A percentile compares a stretch with the other conserved stretches of the same genome.
Conservation (phyloP, 2,329 filamentous ascomycete genomes). For the Calonectria fujianensis region DNA sequence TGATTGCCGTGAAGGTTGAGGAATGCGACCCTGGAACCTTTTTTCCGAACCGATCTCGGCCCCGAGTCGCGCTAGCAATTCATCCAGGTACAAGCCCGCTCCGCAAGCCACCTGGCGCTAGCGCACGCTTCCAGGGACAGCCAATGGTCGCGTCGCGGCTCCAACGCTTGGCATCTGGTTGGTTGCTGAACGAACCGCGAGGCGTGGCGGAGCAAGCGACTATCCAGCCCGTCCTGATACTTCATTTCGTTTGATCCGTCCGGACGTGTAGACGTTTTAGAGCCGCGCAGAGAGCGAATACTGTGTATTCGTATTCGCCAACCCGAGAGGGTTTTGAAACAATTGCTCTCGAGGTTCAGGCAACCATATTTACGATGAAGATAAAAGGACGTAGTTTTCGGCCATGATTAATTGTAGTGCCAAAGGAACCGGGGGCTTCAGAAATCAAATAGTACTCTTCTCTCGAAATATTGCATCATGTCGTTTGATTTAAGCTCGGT, state of each 20-base stretch:
- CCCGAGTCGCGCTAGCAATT: constrained; percentile 14
- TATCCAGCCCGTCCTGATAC: background rate
- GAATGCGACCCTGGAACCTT: constrained; percentile 23
- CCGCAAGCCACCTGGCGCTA: background rate
- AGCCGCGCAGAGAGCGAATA: too few species aligned
- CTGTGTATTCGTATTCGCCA: constrained; percentile 16
- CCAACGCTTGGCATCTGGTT: background rate
- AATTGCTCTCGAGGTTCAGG: background rate
- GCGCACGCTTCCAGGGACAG: background rate
- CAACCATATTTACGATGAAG: background rate
- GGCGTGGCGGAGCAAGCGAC: background rate
- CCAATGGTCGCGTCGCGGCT: background rate
- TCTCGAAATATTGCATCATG: constrained; percentile 1
- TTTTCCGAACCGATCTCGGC: constrained; percentile 21
- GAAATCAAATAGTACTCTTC: background rate
- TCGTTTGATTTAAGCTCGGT: constrained; percentile 19
- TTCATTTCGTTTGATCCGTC: constrained; percentile 7
- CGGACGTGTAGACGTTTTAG: background rate
- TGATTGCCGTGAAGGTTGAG: background rate
- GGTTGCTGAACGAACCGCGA: background rate
- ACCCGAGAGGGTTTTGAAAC: background rate
- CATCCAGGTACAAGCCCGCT: constrained; percentile 8
- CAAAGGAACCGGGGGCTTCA: background rate
- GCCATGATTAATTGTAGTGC: background rate
- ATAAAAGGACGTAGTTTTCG: constrained; percentile 2